Base-by-base conservation (phyloP, 306 rosid genomes). In the Cucurbita pepo region DNA sequence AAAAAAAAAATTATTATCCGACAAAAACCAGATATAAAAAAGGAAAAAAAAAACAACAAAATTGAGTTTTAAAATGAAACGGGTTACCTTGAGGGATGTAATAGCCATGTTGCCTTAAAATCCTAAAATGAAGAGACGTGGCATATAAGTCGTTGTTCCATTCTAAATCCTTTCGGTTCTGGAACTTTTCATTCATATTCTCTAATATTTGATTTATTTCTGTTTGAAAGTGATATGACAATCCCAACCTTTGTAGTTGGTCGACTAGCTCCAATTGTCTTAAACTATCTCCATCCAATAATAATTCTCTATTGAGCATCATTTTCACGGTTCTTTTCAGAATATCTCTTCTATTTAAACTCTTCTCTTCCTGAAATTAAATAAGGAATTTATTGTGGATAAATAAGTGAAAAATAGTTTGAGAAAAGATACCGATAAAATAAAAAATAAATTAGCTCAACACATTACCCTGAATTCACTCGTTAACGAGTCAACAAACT, bases 61-160 rank as follows among this genome's bases (percentile, higher is more conserved):
- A 41, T 41, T 5, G 44, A 41, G 8, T 41, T 41, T 41, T 1
- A 9, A 44, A 44, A 44, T 2, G 48, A 44, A 10, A 44, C 10
- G 48, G 9, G 48, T 44, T 44, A 52, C 85, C 85, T 76, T 72
- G 15, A 19, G 81, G 77, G 18, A 76, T 55, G 7, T 10, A 4
- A 69, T 72, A 82, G 10, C 86, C 79, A 36, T 81, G 77, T 56
- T 81, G 87, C 38, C 87, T 55, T 1, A 69, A 51, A 54, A 83
- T 72, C 71, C 82, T 75, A 56, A 80, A 83, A 4, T 75, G 52
- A 51, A 83, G 79, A 10, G 84, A 48, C 1, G 72, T 73, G 66
- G 66, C 75, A 58, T 77, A 40, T 52, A 77, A 37, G 18, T 65
- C 38, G 11, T 10, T 47, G 53, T 67, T 73, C 71, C 21, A 48